Evolutionary conservation across 805 yeast genomes (phyloP), one percentile per base, ranked within the genome.

Genomic region (Saccharomycopsis malanga): DNA sequence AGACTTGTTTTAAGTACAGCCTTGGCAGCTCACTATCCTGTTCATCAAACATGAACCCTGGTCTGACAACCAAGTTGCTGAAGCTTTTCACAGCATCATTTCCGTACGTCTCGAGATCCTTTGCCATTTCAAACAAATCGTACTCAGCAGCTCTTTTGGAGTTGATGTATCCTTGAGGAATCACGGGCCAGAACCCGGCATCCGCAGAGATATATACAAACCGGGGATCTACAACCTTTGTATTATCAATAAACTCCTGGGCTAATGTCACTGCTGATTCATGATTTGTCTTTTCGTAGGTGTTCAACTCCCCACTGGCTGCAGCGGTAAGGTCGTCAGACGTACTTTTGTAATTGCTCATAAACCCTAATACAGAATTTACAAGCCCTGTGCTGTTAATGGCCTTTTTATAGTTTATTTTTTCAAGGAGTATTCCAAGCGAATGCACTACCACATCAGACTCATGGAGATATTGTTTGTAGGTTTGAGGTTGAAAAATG

Each of bases 191-290:
- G 21, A 39, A 29, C 22, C 43, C 42, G 42, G 70, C 64, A 55
- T 86, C 94, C 1, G 96, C 96, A 0, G 95, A 85, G 1, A 88
- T 72, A 57, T 86, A 88, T 0, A 83, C 87, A 58, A 82, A 81
- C 6, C 76, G 64, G 3, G 67, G 75, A 57, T 51, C 55, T 36
- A 53, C 53, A 17, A 27, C 34, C n/a, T 41, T 23, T 2, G 47
- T 48, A 18, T 53, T 52, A 37, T 40, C 49, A 38, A 51, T 45
- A 51, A 52, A 52, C 15, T 24, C 21, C 32, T 48, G 34, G 21
- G 52, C 52, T 15, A 48, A 21, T 15, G 14, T 17, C 2, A 27
- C 30, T 12, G 48, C 52, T 4, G 45, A 32, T 18, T 34, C 29
- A 36, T 48, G 46, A 22, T 48, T 46, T 23, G 42, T 30, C 20